phyloP scores from a whole-genome alignment of 164 flowering plant species.

The Vitis labrusca region DNA sequence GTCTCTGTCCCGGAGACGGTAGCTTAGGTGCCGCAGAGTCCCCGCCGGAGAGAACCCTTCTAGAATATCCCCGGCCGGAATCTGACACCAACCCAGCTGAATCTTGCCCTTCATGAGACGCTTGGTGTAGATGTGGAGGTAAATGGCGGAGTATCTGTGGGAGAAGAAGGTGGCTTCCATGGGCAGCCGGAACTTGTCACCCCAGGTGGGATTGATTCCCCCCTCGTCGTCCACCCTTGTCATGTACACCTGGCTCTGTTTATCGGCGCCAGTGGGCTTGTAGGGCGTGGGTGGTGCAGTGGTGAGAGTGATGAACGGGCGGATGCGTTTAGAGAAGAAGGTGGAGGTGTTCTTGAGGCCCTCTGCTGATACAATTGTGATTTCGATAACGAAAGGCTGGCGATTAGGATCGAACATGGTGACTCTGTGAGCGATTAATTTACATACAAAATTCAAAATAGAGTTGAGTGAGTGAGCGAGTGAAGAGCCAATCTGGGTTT shows the following conservation, averaged over 20 bases:
- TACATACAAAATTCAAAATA: too few species aligned
- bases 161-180: conserved; percentile 25
- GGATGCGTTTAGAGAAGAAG: conserved; percentile 25
- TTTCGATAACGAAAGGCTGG: conserved; percentile 23
- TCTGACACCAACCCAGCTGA: conserved; percentile 44
- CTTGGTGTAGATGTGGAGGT: conserved; percentile 36
- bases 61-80: conserved; percentile 36
- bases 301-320: conserved; percentile 38
- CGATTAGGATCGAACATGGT: neutral
- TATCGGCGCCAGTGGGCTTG: neutral
- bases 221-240: conserved; percentile 34
- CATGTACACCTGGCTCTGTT: conserved; percentile 8
- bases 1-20: conserved; percentile 39
- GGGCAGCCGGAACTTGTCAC: conserved; percentile 34
- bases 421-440: neutral
- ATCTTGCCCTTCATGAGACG: conserved; percentile 22
- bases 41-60: conserved; percentile 26
- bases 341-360: conserved; percentile 26
- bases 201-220: conserved; percentile 40
- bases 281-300: neutral
- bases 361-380: conserved; percentile 44
- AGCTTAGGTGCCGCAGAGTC: conserved; percentile 30
- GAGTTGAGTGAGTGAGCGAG: too few species aligned
- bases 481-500: too few species aligned
- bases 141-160: conserved; percentile 19